These are phyloP conservation scores for Penicillium sp. DNA, from an alignment of 2,329 filamentous ascomycete genomes.

Conservation along the genomic window DNA sequence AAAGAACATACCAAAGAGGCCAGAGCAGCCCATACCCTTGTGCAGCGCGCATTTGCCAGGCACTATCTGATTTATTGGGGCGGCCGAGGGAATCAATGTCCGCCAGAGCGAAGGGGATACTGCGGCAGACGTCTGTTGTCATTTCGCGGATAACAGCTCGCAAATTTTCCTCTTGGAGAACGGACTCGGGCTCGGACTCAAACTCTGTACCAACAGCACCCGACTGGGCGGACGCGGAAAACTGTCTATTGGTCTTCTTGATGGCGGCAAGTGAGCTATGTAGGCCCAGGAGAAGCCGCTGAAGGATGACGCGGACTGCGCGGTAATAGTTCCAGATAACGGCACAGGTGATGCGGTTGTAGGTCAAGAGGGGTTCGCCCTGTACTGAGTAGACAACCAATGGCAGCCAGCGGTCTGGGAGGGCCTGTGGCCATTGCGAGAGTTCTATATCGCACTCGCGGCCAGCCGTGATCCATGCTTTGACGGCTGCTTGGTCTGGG, in stretches of 20 bases:
- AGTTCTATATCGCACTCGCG: slow-evolving; percentile 31
- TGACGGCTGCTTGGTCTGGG: slow-evolving; percentile 20
- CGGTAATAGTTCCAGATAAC: slow-evolving; percentile 40
- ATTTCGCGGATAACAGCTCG: slow-evolving; percentile 31
- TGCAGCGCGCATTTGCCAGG: slow-evolving; percentile 30
- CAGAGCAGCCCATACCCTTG: slow-evolving; percentile 37
- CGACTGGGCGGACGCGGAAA: not conserved
- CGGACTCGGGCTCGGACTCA: not conserved
- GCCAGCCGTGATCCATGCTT: slow-evolving; percentile 26
- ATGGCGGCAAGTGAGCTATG: slow-evolving; percentile 19
- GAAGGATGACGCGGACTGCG: slow-evolving; percentile 35
- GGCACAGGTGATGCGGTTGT: slow-evolving; percentile 29
- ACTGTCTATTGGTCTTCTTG: slow-evolving; percentile 6
- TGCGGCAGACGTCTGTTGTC: slow-evolving; percentile 37
- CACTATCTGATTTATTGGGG: slow-evolving; percentile 14
- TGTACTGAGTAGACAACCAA: slow-evolving; percentile 31
- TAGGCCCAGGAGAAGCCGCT: slow-evolving; percentile 31
- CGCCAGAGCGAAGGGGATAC: slow-evolving; percentile 35
- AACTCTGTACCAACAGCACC: not conserved
- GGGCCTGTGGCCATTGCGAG: slow-evolving; percentile 30
- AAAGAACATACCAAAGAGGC: slow-evolving; percentile 40
- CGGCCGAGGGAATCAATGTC: slow-evolving; percentile 36
- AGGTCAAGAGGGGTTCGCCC: slow-evolving; percentile 34
- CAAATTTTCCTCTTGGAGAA: slow-evolving; percentile 14
- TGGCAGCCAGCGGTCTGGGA: slow-evolving; percentile 37